Evolutionary conservation across 495 filamentous ascomycete genomes (phyloP).

Genomic region (Hypoxylon trugodes): DNA sequence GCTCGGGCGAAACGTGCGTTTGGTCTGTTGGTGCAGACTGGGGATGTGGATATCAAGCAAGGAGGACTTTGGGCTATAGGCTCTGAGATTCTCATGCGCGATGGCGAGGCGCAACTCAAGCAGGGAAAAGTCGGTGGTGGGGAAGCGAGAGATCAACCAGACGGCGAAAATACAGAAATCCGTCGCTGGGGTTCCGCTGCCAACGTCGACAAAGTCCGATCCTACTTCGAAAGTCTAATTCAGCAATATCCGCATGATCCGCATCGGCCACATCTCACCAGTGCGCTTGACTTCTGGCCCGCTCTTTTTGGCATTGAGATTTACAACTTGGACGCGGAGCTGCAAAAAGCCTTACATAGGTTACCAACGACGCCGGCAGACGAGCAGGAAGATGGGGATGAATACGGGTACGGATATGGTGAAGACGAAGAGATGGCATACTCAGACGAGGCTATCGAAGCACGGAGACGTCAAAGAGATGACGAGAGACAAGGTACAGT

Average conservation of each 20-base stretch:
- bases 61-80: conserved; percentile 53
- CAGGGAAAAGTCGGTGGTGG: background rate
- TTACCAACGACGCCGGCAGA: conserved; percentile 4
- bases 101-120: conserved; percentile 39
- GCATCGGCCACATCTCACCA: conserved; percentile 37
- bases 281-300: conserved; percentile 52
- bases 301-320: conserved; percentile 53
- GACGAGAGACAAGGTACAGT: conserved; percentile 15
- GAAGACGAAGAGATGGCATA: too few relatives aligned
- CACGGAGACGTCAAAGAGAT: conserved; percentile 15
- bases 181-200: conserved; percentile 34
- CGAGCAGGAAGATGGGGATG: background rate
- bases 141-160: background rate
- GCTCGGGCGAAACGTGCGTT: conserved; percentile 50
- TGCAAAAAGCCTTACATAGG: conserved; percentile 21
- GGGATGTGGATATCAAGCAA: conserved; percentile 48
- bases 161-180: background rate
- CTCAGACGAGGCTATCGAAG: conserved; percentile 2
- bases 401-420: conserved; percentile 8
- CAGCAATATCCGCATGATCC: conserved; percentile 50
- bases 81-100: conserved; percentile 52
- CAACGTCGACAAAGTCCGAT: conserved; percentile 38
- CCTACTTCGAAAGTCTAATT: conserved; percentile 50
- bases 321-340: conserved; percentile 46
- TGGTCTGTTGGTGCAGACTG: conserved; percentile 45